These are phyloP conservation scores for Cladosporium sp. DNA, from an alignment of 2,329 filamentous ascomycete species.

Conservation along the genomic window DNA sequence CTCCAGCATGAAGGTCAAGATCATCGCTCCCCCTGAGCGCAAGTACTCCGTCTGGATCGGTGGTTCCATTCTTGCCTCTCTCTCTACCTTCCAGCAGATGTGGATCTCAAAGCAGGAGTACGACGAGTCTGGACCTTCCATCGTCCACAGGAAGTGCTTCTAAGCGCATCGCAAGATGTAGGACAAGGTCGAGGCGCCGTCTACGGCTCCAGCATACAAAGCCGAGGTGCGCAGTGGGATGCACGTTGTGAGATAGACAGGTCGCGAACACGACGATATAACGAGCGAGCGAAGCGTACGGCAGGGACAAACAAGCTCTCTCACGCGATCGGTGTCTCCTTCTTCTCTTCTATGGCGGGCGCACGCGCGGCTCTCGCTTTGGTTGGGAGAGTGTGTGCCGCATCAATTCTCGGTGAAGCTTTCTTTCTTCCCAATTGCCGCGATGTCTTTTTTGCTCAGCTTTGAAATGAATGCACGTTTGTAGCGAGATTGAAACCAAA, in stretches of 20 bases:
- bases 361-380: constrained; percentile 11
- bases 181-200: constrained; percentile 11
- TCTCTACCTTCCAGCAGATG: constrained; percentile 99
- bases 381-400: constrained; percentile 2
- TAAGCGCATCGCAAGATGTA: constrained; percentile 54
- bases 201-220: constrained; percentile 10
- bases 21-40: constrained; percentile 98
- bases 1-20: constrained; percentile 99
- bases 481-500: constrained; percentile 14
- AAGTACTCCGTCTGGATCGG: constrained; percentile 99
- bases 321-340: constrained; percentile 1
- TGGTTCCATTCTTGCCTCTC: constrained; percentile 98
- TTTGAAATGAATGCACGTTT: constrained; percentile 14
- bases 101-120: constrained; percentile 99
- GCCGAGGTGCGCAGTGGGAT: constrained; percentile 3
- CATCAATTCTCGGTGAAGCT: constrained; percentile 6
- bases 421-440: constrained; percentile 4
- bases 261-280: constrained; percentile 11
- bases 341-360: constrained; percentile 11
- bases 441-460: constrained; percentile 9
- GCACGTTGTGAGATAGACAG: constrained; percentile 12
- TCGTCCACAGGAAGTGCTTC: constrained; percentile 99
- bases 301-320: not conserved
- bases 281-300: constrained; percentile 9
- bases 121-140: constrained; percentile 99